Conservation (phyloP, 371 early-diverging fungal genomes). For the Coemansia sp. region DNA sequence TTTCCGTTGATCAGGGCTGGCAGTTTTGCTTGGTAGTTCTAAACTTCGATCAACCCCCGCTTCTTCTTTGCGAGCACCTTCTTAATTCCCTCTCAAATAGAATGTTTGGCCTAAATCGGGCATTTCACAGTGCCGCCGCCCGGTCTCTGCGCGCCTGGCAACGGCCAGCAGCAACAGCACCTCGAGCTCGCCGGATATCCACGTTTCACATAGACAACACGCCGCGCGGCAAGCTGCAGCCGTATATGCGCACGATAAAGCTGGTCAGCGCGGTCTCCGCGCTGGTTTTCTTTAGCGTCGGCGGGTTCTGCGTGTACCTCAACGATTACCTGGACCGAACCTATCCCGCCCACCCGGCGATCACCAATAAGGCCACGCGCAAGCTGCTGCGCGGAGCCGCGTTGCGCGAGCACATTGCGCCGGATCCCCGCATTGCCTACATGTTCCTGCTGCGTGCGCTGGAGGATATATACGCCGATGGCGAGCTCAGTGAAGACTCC, state of each 20-base stretch:
- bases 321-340: conserved; percentile 25
- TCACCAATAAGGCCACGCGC: conserved; percentile 23
- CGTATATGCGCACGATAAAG: conserved; percentile 32
- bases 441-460: conserved; percentile 38
- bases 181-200: conserved; percentile 12
- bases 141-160: background rate
- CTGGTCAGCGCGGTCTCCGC: conserved; percentile 27
- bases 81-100: no score
- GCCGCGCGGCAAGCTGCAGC: conserved; percentile 28
- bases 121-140: no score
- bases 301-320: conserved; percentile 15
- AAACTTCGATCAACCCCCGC: no score
- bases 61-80: no score
- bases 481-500: conserved; percentile 19
- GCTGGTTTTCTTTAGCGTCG: conserved; percentile 16
- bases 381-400: conserved; percentile 36
- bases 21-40: background rate
- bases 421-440: conserved; percentile 38
- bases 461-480: conserved; percentile 36
- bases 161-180: background rate
- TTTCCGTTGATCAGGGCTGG: background rate
- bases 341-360: conserved; percentile 12
- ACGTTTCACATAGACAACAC: conserved; percentile 41
- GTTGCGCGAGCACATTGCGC: conserved; percentile 42
- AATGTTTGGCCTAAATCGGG: no score